Percentiles rank a stretch among this genome's conserved stretches.
Evolutionary conservation across 2,329 filamentous ascomycete genomes (phyloP).

Genomic region (Gliomastix tumulicola): DNA sequence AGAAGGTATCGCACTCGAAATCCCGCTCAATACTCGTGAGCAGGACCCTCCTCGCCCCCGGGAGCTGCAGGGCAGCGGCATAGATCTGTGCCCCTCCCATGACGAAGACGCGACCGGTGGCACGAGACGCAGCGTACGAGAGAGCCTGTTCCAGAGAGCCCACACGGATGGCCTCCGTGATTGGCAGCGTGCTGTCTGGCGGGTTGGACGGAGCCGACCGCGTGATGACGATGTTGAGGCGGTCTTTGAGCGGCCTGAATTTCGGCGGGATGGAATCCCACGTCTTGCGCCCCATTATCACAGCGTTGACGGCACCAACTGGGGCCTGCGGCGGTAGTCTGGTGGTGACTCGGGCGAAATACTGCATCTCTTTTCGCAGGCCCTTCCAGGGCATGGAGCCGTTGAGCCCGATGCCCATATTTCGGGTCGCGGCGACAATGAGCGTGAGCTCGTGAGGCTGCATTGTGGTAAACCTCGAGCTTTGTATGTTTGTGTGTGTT

Average conservation of each 20-base stretch:
- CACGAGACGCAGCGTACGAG: slow-evolving; percentile 30
- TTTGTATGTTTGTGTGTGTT: too few relatives aligned
- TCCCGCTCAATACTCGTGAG: slow-evolving; percentile 62
- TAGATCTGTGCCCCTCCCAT: slow-evolving; percentile 92
- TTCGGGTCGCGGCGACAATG: slow-evolving; percentile 86
- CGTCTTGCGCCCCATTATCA: slow-evolving; percentile 97
- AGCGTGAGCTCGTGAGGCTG: slow-evolving; percentile 64
- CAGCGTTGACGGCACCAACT: slow-evolving; percentile 52
- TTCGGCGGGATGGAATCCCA: slow-evolving; percentile 81
- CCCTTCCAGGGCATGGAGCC: slow-evolving; percentile 84
- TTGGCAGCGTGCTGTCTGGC: slow-evolving; percentile 4
- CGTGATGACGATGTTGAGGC: slow-evolving; percentile 78
- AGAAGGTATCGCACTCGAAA: slow-evolving; percentile 72
- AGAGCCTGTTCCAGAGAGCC: slow-evolving; percentile 53
- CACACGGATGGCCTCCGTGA: slow-evolving; percentile 45
- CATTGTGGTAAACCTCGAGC: too few relatives aligned
- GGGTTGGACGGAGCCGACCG: slow-evolving; percentile 30
- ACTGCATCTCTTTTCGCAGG: slow-evolving; percentile 86
- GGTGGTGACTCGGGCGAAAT: slow-evolving; percentile 87
- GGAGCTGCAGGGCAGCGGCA: slow-evolving; percentile 54
- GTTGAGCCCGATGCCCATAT: slow-evolving; percentile 78
- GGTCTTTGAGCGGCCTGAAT: slow-evolving; percentile 72
- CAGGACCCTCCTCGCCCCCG: slow-evolving; percentile 55
- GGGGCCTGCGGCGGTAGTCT: slow-evolving; percentile 35
- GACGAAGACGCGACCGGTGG: slow-evolving; percentile 62